These are phyloP conservation scores for Rhizopogon vulgaris DNA, from an alignment of 768 basidiomycete species.

Conservation along the genomic window DNA sequence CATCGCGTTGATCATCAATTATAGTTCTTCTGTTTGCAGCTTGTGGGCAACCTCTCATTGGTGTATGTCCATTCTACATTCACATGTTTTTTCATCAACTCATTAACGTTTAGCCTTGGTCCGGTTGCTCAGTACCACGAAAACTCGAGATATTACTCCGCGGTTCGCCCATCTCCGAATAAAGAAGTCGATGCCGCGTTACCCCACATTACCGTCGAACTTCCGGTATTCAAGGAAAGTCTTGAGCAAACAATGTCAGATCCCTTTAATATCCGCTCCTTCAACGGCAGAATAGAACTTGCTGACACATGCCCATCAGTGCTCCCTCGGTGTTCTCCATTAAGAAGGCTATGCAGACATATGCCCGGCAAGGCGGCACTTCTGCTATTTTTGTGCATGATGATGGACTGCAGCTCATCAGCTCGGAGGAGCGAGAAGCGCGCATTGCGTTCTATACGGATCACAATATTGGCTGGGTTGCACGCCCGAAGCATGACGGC, in stretches of 20 bases:
- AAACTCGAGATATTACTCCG: conserved; percentile 81
- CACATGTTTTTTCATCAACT: neutral
- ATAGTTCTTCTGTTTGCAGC: conserved; percentile 72
- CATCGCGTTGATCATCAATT: conserved; percentile 5
- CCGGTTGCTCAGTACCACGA: conserved; percentile 83
- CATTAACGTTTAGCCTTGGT: conserved; percentile 44
- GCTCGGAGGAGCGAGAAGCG: conserved; percentile 53
- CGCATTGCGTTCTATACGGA: conserved; percentile 72
- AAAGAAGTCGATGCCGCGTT: conserved; percentile 55
- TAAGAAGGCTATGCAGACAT: conserved; percentile 88
- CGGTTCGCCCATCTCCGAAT: conserved; percentile 53
- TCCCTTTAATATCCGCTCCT: neutral
- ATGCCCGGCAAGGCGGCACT: conserved; percentile 83
- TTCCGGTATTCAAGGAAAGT: conserved; percentile 87
- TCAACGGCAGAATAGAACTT: neutral
- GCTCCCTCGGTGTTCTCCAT: conserved; percentile 69
- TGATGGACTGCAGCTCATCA: conserved; percentile 71
- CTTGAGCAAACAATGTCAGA: conserved; percentile 74
- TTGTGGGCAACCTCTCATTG: conserved; percentile 56
- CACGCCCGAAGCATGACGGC: conserved; percentile 65
- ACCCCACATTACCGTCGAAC: conserved; percentile 73
- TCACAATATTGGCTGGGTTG: conserved; percentile 78
- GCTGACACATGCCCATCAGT: conserved; percentile 31
- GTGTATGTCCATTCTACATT: conserved; percentile 35
- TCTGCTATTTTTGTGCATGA: conserved; percentile 78